Conservation (phyloP, 345 rosid species). For the Jatropha curcas region DNA sequence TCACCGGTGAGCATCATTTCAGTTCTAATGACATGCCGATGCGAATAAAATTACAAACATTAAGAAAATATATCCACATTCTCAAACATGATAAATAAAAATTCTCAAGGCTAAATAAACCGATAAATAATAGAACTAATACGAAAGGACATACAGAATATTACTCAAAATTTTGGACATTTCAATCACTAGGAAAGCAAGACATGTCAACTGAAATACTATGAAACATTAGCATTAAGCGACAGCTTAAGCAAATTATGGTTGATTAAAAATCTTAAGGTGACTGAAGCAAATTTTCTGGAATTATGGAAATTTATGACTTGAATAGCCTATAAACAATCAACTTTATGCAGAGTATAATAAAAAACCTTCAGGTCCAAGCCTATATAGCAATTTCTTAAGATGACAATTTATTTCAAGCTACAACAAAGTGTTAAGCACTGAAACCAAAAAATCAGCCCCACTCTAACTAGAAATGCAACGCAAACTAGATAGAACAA, state of each 20-base stretch:
- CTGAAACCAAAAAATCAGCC: neutral
- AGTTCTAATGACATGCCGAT: conserved; percentile 7
- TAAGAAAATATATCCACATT: neutral
- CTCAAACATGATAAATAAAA: neutral
- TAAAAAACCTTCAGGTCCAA: neutral
- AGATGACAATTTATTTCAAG: neutral
- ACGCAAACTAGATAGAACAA: neutral
- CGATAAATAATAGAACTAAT: neutral
- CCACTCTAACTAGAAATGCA: neutral
- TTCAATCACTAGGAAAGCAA: neutral
- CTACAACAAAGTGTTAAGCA: neutral
- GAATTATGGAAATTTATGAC: neutral
- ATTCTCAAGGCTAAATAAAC: neutral
- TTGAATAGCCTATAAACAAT: neutral
- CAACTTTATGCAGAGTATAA: neutral
- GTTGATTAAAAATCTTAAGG: conserved; percentile 4
- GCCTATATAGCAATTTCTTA: neutral
- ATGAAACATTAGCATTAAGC: neutral
- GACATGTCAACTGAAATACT: neutral
- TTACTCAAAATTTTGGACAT: neutral
- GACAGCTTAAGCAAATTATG: neutral
- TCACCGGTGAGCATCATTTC: conserved; percentile 13
- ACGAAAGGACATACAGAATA: neutral
- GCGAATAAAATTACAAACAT: neutral
- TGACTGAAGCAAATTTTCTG: neutral